Base-by-base conservation (phyloP, 345 rosid species). In the Moricandia arvensis region DNA sequence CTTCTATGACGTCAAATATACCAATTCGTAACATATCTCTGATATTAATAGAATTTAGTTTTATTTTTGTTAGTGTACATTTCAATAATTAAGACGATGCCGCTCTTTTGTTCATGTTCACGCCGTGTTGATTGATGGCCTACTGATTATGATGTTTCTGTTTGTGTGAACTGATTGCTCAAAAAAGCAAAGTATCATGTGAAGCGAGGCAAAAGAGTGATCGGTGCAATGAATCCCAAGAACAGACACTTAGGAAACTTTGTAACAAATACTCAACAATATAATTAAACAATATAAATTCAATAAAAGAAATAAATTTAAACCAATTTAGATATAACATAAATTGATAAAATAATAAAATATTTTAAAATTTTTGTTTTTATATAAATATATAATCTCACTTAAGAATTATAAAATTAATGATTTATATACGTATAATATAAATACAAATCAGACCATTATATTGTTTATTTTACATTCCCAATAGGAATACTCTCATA, bases 121-220 rank as follows among this genome's bases (percentile, higher is more conserved):
- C 57, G 76, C 66, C 71, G 66, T 31, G 67, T 60, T 63, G n/a
- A 57, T 30, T 54, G 27, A 68, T 37, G 31, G 58, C 81, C 77
- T 67, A 66, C 81, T 66, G 31, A 72, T 78, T 51, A 78, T 72
- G 76, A 47, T 78, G 68, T 17, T n/a, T 64, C 47, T 47, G 59
- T 67, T 33, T 70, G 71, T 76, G 77, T 78, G 73, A 78, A n/a
- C n/a, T 78, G 69, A 72, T 72, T 72, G 81, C 64, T 51, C 59
- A 15, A 59, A 78, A n/a, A 72, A 54, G 73, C 57, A 72, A 66
- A 66, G 41, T 47, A 6, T 66, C 64, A 71, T 66, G 63, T 65
- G 76, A n/a, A 58, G 11, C 66, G n/a, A 71, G 45, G 66, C 7
- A n/a, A 45, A 71, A 64, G 66, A 30, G 70, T 54, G 18, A 51